Evolutionary conservation across 116 monocot genomes (phyloP), one percentile per base, ranked within the genome.

Genomic region (Papilionanthe hybrid): DNA sequence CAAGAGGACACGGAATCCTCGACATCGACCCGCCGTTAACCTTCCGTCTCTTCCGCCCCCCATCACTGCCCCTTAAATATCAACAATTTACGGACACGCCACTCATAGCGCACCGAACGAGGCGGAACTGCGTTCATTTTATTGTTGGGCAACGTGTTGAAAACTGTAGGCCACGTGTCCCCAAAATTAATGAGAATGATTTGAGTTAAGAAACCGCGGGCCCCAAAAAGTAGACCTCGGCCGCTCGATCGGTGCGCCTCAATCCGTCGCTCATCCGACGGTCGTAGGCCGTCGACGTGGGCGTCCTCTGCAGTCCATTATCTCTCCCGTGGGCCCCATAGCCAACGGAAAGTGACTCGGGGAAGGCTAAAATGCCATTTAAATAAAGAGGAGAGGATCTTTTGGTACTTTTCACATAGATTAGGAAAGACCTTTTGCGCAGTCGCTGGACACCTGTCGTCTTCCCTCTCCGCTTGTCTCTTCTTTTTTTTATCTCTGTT

Each of bases 391-490:
- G 17, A n/a, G 69, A 44, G 73, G 43, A 73, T 8, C 43, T 44
- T 73, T 73, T 73, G 73, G 73, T 73, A 73, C 73, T 73, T 73
- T 42, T 28, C 13, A 42, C 42, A 32, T 30, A 30, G 11, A 17
- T 12, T 2, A 17, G 11, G 32, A 69, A 37, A 30, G 15, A 9
- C 32, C 13, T 69, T 71, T 71, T 4, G 41, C 13, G 7, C 3
- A 3, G 71, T 37, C 41, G 22, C 42, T 19, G n/a, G 73, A 73
- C 73, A 73, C 73, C 73, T 73, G 73, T 45, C 73, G n/a, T 73
- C 73, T 37, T 44, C 8, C 2, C 15, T 44, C 29, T 53, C 53
- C 15, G 2, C 11, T 13, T 49, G 11, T 49, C 11, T 49, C 43
- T 43, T n/a, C n/a, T n/a, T 37, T 4, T 37, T 37, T 32, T 15